Evolutionary conservation across 805 yeast genomes (phyloP), one percentile per base, ranked within the genome.

Genomic region (Danielia oregonensis): DNA sequence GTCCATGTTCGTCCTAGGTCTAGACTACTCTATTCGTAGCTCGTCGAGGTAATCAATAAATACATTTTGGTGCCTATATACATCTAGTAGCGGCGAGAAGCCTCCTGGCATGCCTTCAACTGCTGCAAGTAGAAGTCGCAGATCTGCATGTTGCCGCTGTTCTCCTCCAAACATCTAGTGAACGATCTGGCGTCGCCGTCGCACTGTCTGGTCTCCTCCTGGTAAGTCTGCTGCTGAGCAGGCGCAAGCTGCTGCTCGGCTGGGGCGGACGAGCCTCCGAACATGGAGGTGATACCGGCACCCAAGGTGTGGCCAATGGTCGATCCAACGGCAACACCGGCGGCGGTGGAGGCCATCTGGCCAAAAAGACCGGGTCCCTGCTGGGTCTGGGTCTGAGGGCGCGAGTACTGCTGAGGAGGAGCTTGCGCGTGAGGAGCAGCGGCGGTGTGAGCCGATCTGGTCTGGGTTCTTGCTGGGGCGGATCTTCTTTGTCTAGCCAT

Each of bases 321-420:
- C 33, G 96, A 86, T 54, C 98, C 98, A 37, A 93, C 97, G 35
- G 97, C 98, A 29, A 93, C 98, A 80, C 98, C 98, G 32, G 97
- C 98, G 36, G 98, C 98, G 31, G 98, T 93, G 30, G 95, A 74
- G 25, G 97, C 97, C 98, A 93, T 93, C 68, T 93, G 95, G 40
- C 91, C 85, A 54, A 91, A 89, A 59, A 91, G 53, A 53, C 97
- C 97, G 30, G 97, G 97, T 16, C 70, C 65, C 44, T 70, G 74
- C 41, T 71, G 72, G 31, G 55, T 42, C 41, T 76, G 77, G 24
- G 56, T 38, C 6, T 54, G 51, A 26, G 77, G 74, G 55, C 70
- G 82, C 34, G 74, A 67, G 35, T 54, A 49, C 34, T 36, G 46
- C 32, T 44, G 42, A 22, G 44, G 39, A 23, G 39, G 35, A 27